Conservation (phyloP, 441 rosid species). For the Dalechampia spathulata region DNA sequence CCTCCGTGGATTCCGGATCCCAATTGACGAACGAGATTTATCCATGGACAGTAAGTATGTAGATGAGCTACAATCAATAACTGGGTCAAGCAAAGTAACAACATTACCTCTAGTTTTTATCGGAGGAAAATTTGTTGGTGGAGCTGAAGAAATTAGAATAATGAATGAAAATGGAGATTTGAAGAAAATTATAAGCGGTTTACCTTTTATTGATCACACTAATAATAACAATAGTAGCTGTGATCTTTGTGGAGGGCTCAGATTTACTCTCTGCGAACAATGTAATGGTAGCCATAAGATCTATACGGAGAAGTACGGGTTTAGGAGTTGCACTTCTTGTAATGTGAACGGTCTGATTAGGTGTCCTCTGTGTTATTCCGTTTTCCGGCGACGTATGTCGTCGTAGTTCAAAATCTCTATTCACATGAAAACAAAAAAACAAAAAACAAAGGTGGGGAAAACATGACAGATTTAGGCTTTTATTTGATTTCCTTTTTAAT, state of each 20-base stretch:
- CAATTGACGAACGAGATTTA: conserved; percentile 68
- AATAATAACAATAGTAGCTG: conserved; percentile 22
- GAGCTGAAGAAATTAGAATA: conserved; percentile 42
- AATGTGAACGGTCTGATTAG: conserved; percentile 48
- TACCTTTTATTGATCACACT: conserved; percentile 18
- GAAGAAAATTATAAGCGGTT: conserved; percentile 25
- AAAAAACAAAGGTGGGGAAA: too few species aligned
- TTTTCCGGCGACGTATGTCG: conserved; percentile 16
- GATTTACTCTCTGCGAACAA: conserved; percentile 41
- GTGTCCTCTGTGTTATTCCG: conserved; percentile 38
- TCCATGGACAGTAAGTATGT: conserved; percentile 50
- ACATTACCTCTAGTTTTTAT: conserved; percentile 49
- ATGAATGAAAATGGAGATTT: conserved; percentile 54
- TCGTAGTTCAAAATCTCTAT: background rate
- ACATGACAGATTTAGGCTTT: too few species aligned
- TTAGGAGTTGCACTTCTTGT: conserved; percentile 39
- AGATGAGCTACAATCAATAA: conserved; percentile 40
- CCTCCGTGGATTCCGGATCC: conserved; percentile 42
- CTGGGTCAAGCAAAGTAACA: conserved; percentile 23
- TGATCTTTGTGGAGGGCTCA: conserved; percentile 44
- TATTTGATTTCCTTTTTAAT: too few species aligned
- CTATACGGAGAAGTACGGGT: conserved; percentile 36
- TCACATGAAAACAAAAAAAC: too few species aligned
- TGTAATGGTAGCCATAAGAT: conserved; percentile 76
- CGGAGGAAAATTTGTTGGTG: conserved; percentile 47